These are phyloP conservation scores for Ogataea parapolymorpha DNA, from an alignment of 805 yeast species.

Conservation along the genomic window DNA sequence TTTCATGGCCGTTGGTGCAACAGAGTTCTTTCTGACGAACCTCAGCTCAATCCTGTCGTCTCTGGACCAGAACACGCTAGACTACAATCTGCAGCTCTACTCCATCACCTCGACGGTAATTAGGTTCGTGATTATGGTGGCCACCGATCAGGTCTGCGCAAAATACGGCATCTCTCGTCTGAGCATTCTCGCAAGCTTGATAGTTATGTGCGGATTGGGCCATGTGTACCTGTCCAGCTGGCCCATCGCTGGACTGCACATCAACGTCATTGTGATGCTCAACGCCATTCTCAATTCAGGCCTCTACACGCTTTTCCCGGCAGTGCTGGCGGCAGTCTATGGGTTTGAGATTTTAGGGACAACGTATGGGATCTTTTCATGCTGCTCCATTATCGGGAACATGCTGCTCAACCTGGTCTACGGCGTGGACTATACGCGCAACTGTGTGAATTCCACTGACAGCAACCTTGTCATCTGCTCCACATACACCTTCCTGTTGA, in stretches of 20 bases:
- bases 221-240: slow-evolving; percentile 30
- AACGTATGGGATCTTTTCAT: slow-evolving; percentile 86
- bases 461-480: slow-evolving; percentile 33
- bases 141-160: slow-evolving; percentile 56
- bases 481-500: slow-evolving; percentile 30
- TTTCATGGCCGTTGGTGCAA: slow-evolving; percentile 71
- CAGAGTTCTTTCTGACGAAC: slow-evolving; percentile 83
- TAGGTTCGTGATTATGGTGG: slow-evolving; percentile 62
- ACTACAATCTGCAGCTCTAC: slow-evolving; percentile 25
- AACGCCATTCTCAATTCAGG: slow-evolving; percentile 58
- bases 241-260: slow-evolving; percentile 14
- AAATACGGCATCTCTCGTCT: slow-evolving; percentile 27
- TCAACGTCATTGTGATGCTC: slow-evolving; percentile 21
- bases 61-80: slow-evolving; percentile 19
- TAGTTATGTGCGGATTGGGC: slow-evolving; percentile 26
- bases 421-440: slow-evolving; percentile 58
- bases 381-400: slow-evolving; percentile 56
- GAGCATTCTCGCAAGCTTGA: slow-evolving; percentile 25
- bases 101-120: slow-evolving; percentile 69
- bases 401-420: slow-evolving; percentile 57
- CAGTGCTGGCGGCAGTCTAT: slow-evolving; percentile 79
- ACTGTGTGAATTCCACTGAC: slow-evolving; percentile 26
- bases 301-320: slow-evolving; percentile 80
- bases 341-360: slow-evolving; percentile 88
- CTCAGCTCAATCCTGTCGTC: slow-evolving; percentile 49